These are phyloP conservation scores for Lasiodiplodia sp. DNA, from an alignment of 2,329 filamentous ascomycete species.

Conservation along the genomic window DNA sequence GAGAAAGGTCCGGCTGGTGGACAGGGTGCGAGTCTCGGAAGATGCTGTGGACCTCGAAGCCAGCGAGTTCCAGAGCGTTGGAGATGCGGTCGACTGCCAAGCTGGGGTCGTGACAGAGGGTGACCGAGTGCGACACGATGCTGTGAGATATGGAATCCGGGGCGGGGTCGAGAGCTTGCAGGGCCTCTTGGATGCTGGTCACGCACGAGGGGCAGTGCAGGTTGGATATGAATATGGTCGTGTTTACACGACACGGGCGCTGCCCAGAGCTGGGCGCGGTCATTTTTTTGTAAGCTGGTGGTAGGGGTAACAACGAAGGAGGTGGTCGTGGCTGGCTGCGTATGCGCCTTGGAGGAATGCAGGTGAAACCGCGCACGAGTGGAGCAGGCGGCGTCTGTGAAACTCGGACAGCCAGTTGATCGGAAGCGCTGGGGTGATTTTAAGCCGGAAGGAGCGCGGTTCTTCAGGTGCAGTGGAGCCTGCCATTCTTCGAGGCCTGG, in stretches of 20 bases:
- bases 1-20: constrained; percentile 17
- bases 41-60: constrained; percentile 66
- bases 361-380: constrained; percentile 17
- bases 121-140: constrained; percentile 74
- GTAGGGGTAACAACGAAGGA: constrained; percentile 34
- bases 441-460: neutral
- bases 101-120: constrained; percentile 61
- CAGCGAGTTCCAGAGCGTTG: constrained; percentile 61
- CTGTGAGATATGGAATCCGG: constrained; percentile 70
- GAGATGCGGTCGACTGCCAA: constrained; percentile 51
- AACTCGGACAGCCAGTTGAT: neutral
- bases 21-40: constrained; percentile 42
- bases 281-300: constrained; percentile 23
- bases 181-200: constrained; percentile 66
- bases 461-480: constrained; percentile 14
- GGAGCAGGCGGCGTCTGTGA: constrained; percentile 19
- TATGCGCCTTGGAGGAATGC: constrained; percentile 13
- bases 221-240: constrained; percentile 73
- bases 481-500: constrained; percentile 8
- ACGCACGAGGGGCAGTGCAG: constrained; percentile 82
- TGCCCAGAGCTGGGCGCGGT: constrained; percentile 29
- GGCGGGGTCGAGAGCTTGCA: constrained; percentile 59
- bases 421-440: neutral
- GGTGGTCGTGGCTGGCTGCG: constrained; percentile 3
- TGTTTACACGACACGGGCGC: constrained; percentile 43